Evolutionary conservation across 768 basidiomycete genomes (phyloP), one percentile per base, ranked within the genome.

Genomic region (Kwoniella shandongensis): DNA sequence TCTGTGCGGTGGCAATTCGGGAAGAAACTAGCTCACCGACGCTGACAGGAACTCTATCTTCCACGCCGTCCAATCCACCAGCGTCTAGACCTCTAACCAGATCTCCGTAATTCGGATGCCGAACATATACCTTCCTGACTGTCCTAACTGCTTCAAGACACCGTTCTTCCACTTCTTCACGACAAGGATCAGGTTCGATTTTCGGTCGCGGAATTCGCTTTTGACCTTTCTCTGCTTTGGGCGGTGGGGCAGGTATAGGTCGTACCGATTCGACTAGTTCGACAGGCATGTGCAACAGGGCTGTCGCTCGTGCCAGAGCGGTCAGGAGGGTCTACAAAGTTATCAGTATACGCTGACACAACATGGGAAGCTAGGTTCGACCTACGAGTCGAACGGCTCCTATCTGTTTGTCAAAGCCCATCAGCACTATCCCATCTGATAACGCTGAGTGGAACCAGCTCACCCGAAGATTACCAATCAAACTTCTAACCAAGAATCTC

Each of bases 271-370:
- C 50, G 17, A 77, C 61, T 15, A 69, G 71, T 13, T 57, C 63
- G 3, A 61, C 18, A 32, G 61, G 60, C 12, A 27, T 51, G 25
- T 67, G 62, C 17, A 54, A 38, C 57, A 93, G 77, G 18, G 85
- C 87, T 63, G 88, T 81, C 0, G 90, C 87, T 45, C 89, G 81
- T 27, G 91, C 87, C 22, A 94, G 79, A 11, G 89, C 87, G 22
- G 84, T 85, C 46, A 92, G 80, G 30, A 94, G 83, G 5, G 91
- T 87, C 23, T 75, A 23, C 20, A 20, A 15, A 3, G 10, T 10
- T 17, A 26, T 38, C 15, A 39, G 15, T 44, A 20, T n/a, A n/a
- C 18, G 44, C 23, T n/a, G 41, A 41, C 27, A n/a, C 20, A 27
- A 32, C 41, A 13, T 44, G n/a, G 10, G 18, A 3, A 18, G 23